Percentiles rank a stretch among this genome's conserved stretches.
phyloP scores from a whole-genome alignment of 2,329 filamentous ascomycete genomes.

The Calonectria ilicicola region DNA sequence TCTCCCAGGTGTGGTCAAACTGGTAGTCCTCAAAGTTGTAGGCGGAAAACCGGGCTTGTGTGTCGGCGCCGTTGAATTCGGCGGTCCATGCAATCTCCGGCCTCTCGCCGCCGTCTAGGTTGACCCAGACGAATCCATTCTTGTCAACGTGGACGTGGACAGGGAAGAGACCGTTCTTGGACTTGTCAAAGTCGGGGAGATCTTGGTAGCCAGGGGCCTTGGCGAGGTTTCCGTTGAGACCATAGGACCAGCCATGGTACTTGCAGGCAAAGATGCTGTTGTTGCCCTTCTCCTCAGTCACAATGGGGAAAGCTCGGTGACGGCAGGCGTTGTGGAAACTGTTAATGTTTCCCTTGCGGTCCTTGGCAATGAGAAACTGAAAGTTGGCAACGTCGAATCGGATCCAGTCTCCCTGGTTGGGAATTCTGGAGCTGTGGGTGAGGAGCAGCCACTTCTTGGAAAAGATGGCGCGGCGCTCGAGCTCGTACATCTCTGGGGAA shows the following conservation, averaged over 20 bases:
- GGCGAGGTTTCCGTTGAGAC: conserved; percentile 66
- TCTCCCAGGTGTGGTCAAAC: conserved; percentile 69
- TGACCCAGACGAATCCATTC: conserved; percentile 70
- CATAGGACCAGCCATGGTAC: conserved; percentile 74
- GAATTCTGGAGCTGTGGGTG: conserved; percentile 63
- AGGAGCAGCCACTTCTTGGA: conserved; percentile 68
- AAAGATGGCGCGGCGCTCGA: conserved; percentile 68
- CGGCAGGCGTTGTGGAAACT: conserved; percentile 74
- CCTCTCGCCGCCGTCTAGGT: conserved; percentile 60
- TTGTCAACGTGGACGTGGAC: conserved; percentile 66
- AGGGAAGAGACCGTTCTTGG: conserved; percentile 66
- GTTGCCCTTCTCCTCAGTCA: conserved; percentile 62
- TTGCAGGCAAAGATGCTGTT: conserved; percentile 67
- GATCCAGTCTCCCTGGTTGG: conserved; percentile 67
- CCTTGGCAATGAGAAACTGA: conserved; percentile 64
- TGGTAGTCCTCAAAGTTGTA: conserved; percentile 65
- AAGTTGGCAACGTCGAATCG: conserved; percentile 67
- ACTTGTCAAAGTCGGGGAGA: conserved; percentile 66
- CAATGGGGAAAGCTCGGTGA: conserved; percentile 71
- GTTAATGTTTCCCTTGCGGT: conserved; percentile 64
- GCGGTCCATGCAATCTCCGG: conserved; percentile 64
- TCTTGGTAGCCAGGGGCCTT: conserved; percentile 71
- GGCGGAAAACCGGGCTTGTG: conserved; percentile 56
- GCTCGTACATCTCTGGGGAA: conserved; percentile 65
- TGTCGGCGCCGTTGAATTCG: conserved; percentile 62